phyloP scores from a whole-genome alignment of 805 yeast species.

The Metschnikowia peoriensis region DNA sequence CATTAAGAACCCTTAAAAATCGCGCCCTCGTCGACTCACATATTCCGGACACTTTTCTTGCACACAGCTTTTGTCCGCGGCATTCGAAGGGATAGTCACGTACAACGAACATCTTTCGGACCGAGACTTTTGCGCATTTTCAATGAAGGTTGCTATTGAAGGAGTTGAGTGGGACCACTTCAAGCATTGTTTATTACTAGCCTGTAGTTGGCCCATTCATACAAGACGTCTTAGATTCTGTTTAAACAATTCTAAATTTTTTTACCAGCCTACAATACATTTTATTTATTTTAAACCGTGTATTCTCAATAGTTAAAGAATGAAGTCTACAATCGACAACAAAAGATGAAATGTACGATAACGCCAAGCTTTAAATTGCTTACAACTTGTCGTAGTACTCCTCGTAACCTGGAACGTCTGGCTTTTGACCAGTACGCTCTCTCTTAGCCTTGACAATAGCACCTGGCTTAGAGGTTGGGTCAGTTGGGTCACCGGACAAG shows the following conservation, averaged over 20 bases:
- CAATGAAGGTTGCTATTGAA: too few species aligned
- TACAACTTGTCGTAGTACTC: conserved; percentile 95
- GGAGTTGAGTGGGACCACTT: too few species aligned
- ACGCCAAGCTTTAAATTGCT: conserved; percentile 19
- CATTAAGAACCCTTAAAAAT: conserved; percentile 2
- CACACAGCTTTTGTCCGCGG: background rate
- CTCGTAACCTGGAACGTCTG: conserved; percentile 97
- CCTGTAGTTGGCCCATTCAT: too few species aligned
- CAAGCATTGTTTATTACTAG: too few species aligned
- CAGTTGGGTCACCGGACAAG: conserved; percentile 89
- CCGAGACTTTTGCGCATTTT: background rate
- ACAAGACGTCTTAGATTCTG: background rate
- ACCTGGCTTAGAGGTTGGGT: conserved; percentile 69
- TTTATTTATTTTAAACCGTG: conserved; percentile 9
- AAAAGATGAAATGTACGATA: conserved; percentile 15
- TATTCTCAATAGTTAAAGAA: conserved; percentile 12
- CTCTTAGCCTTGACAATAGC: conserved; percentile 61
- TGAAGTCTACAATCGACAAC: conserved; percentile 12
- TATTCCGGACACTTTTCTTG: conserved; percentile 1
- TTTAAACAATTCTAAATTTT: background rate
- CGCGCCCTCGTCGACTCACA: background rate
- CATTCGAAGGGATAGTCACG: background rate
- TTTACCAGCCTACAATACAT: background rate
- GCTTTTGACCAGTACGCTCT: conserved; percentile 97
- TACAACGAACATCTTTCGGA: background rate